Evolutionary conservation across 2,329 filamentous ascomycete genomes (phyloP), one percentile per base, ranked within the genome.

Genomic region (Pseudogymnoascus verrucosus): DNA sequence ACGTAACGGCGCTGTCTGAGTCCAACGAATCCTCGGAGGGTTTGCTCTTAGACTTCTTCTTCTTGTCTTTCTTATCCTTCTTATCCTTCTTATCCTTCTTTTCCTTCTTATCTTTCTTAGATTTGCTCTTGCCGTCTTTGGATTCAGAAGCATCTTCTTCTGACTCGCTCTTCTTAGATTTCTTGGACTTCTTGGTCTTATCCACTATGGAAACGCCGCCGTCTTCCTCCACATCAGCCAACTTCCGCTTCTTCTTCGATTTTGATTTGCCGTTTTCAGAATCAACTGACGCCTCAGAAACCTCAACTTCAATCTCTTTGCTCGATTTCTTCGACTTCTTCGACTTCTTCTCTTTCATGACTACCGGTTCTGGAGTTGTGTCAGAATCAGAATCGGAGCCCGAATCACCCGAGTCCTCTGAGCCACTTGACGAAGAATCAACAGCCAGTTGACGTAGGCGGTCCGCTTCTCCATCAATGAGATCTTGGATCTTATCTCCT

Each of bases 401-500:
- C 69, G 36, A 39, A 31, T 65, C 39, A 16, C 34, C 31, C n/a
- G 34, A 39, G 63, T 68, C 63, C 65, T 67, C 57, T 6, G 42
- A 54, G 4, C 51, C 62, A 61, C 28, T 64, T 40, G 60, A 23
- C 66, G 64, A 54, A 47, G 64, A 54, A 51, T 66, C 68, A 26
- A 39, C 31, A 23, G 31, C 61, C 65, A 73, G 61, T 62, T 72
- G 70, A 31, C 67, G 65, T 64, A 72, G 63, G 67, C 71, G 64
- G 64, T 74, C 71, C 63, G 70, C 70, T 70, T 76, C 68, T 39
- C 74, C 73, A 63, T 75, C 74, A 62, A 74, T 74, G 64, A 77
- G 73, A 42, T 80, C 78, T 69, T 82, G 77, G 60, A 84, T 79
- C 69, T 84, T 79, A 66, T 85, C 82, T 36, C 83, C 83, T 23